phyloP scores from a whole-genome alignment of 164 flowering plant species.

The Vitis amurensis region DNA sequence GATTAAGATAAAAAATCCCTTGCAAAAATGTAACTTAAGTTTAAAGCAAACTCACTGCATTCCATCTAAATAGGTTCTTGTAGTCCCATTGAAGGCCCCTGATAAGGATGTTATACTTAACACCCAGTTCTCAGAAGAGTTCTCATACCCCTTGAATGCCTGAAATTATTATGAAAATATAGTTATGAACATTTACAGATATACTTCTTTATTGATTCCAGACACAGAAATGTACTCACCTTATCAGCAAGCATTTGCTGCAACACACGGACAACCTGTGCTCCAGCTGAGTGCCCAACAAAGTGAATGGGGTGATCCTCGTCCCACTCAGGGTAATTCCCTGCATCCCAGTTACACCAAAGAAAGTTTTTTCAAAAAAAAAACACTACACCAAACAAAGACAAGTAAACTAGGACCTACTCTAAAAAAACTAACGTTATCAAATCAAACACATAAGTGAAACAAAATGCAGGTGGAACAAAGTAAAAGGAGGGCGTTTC shows the following conservation, averaged over 20 bases:
- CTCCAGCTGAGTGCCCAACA: conserved; percentile 99
- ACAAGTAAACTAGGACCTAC: too few species aligned
- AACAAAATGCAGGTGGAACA: not conserved
- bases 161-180: conserved; percentile 18
- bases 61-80: conserved; percentile 94
- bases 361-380: not conserved
- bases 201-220: not conserved
- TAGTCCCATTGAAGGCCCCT: conserved; percentile 96
- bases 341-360: conserved; percentile 35
- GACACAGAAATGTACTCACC: conserved; percentile 32
- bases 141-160: conserved; percentile 81
- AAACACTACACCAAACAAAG: too few species aligned
- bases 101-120: conserved; percentile 88
- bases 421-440: not conserved
- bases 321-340: conserved; percentile 93
- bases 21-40: not conserved
- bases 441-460: not conserved
- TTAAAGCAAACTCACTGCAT: conserved; percentile 69
- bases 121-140: conserved; percentile 92
- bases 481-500: not conserved
- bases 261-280: conserved; percentile 87
- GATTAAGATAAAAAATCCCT: not conserved
- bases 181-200: not conserved
- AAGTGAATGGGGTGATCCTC: conserved; percentile 95
- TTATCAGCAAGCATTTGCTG: conserved; percentile 99